Conservation (phyloP, 352 stramenopile genomes). For the Hyaloperonospora brassicae region DNA sequence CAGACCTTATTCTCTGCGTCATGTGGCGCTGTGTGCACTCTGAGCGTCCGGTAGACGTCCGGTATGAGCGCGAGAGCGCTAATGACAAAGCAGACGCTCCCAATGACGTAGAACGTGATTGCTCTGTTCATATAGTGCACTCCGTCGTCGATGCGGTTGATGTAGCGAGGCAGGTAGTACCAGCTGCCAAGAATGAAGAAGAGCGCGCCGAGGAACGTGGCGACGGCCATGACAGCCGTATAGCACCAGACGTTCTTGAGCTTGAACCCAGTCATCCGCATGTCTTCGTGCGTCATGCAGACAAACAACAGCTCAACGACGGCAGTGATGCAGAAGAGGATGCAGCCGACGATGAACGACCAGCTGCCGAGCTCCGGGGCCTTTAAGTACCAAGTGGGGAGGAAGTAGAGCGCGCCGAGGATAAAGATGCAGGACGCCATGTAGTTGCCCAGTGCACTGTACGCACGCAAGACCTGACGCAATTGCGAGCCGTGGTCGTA, state of each 20-base stretch:
- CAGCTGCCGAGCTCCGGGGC: conserved; percentile 59
- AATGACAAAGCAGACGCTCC: conserved; percentile 75
- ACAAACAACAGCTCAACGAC: conserved; percentile 63
- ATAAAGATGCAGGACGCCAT: conserved; percentile 66
- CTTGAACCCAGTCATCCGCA: conserved; percentile 34
- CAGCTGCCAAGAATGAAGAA: conserved; percentile 74
- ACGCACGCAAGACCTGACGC: conserved; percentile 49
- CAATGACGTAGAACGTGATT: conserved; percentile 66
- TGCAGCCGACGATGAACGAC: conserved; percentile 63
- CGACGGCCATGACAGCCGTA: conserved; percentile 35
- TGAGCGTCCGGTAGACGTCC: conserved; percentile 41
- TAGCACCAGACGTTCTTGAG: conserved; percentile 52
- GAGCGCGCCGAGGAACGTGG: conserved; percentile 56
- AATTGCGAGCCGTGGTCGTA: conserved; percentile 45
- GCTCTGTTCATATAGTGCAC: conserved; percentile 68
- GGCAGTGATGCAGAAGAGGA: conserved; percentile 53
- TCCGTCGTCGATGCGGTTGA: conserved; percentile 45
- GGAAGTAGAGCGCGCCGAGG: conserved; percentile 71
- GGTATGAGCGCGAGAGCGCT: conserved; percentile 52
- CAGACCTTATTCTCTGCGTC: conserved; percentile 22
- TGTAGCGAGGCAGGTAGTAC: conserved; percentile 76
- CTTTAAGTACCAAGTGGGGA: conserved; percentile 66
- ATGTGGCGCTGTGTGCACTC: conserved; percentile 14
- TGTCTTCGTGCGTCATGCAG: conserved; percentile 49
- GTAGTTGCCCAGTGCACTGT: conserved; percentile 55